phyloP scores from a whole-genome alignment of 1,284 basidiomycete genomes.

The Cutaneotrichosporon mucoides region DNA sequence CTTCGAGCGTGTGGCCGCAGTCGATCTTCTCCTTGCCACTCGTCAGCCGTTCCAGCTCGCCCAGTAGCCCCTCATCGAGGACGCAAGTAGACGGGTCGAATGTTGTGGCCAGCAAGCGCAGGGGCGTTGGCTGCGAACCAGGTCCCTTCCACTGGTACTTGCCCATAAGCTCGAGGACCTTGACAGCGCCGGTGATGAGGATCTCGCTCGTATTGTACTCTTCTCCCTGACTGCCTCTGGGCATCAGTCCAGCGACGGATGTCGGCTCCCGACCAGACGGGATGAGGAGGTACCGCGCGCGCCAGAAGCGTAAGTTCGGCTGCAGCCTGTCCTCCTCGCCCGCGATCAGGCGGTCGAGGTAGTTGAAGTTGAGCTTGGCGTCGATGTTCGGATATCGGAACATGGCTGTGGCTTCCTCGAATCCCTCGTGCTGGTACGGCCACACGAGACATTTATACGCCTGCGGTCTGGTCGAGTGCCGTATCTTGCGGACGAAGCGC shows the following conservation, averaged over 20 bases:
- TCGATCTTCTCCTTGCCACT: slow-evolving; percentile 36
- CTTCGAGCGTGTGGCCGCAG: slow-evolving; percentile 33
- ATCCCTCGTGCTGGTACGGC: slow-evolving; percentile 82
- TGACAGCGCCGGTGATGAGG: slow-evolving; percentile 82
- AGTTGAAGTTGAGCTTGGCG: slow-evolving; percentile 47
- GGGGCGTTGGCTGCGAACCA: slow-evolving; percentile 56
- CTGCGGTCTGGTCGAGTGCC: slow-evolving; percentile 58
- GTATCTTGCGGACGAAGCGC: slow-evolving; percentile 75
- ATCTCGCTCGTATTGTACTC: slow-evolving; percentile 79
- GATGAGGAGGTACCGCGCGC: slow-evolving; percentile 90
- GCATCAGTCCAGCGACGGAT: slow-evolving; percentile 42
- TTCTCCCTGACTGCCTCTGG: slow-evolving; percentile 65
- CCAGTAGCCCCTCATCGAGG: slow-evolving; percentile 68
- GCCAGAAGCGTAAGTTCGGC: slow-evolving; percentile 82
- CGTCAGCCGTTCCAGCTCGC: slow-evolving; percentile 68
- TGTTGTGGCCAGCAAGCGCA: slow-evolving; percentile 72
- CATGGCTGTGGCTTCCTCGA: slow-evolving; percentile 71
- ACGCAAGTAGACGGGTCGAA: slow-evolving; percentile 73
- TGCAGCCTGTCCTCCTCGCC: slow-evolving; percentile 78
- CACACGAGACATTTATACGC: slow-evolving; percentile 86
- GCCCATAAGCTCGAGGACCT: slow-evolving; percentile 81
- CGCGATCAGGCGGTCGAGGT: slow-evolving; percentile 60
- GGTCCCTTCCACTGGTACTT: slow-evolving; percentile 69
- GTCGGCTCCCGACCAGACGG: slow-evolving; percentile 68
- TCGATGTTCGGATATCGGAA: slow-evolving; percentile 62